A percentile compares a stretch with the other conserved stretches of the same genome.
Conservation (phyloP, 495 filamentous ascomycete genomes). For the Lentithecium fluviatile region DNA sequence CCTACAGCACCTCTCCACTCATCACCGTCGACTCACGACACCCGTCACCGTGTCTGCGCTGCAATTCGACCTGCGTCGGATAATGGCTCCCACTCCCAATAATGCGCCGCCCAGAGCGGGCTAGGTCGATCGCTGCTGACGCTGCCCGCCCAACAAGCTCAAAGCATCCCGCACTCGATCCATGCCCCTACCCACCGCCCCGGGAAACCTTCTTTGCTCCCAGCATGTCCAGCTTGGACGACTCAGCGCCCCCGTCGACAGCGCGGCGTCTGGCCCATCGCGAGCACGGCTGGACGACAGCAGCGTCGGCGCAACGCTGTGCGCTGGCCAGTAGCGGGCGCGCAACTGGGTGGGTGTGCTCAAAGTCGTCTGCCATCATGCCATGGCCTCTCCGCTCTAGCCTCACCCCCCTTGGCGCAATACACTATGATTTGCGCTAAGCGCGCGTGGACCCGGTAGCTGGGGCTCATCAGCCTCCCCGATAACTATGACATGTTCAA, state of each 20-base stretch:
- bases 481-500: conserved; percentile 29
- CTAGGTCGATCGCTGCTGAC: conserved; percentile 17
- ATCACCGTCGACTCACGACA: no score
- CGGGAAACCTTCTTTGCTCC: conserved; percentile 14
- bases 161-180: conserved; percentile 18
- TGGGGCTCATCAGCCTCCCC: conserved; percentile 27
- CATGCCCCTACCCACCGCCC: conserved; percentile 23
- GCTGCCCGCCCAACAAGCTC: neutral
- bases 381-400: neutral
- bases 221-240: neutral
- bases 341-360: neutral
- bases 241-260: neutral
- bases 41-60: neutral
- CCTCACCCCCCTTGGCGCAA: neutral
- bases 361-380: neutral
- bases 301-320: neutral
- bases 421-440: conserved; percentile 34
- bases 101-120: conserved; percentile 12
- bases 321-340: neutral
- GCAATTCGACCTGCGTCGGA: neutral
- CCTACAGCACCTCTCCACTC: no score
- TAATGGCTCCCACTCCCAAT: conserved; percentile 11
- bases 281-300: neutral
- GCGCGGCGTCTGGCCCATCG: neutral
- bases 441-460: conserved; percentile 28